Evolutionary conservation across 371 early-diverging fungal species (phyloP).

Genomic region (Hamiltosporidium magnivora): DNA sequence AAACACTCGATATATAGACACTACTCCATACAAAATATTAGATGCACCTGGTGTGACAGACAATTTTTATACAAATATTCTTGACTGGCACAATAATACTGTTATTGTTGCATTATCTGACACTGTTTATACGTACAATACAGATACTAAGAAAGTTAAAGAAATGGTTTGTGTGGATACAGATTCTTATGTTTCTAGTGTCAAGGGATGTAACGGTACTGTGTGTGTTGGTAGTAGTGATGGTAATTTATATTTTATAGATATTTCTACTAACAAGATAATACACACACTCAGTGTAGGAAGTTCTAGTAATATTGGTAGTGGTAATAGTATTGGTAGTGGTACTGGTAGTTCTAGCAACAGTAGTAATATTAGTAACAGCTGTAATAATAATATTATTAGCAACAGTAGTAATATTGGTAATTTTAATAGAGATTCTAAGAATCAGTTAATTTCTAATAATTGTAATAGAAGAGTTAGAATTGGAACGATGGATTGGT

Average conservation of each 20-base stretch:
- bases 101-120: slow-evolving; percentile 44
- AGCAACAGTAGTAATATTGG: slow-evolving; percentile 11
- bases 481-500: background rate
- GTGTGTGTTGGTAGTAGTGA: slow-evolving; percentile 37
- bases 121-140: slow-evolving; percentile 47
- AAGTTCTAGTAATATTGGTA: background rate
- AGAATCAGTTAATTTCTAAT: background rate
- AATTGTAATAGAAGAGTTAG: background rate
- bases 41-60: slow-evolving; percentile 57
- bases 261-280: background rate
- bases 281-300: background rate
- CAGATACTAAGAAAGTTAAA: slow-evolving; percentile 32
- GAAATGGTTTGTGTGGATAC: background rate
- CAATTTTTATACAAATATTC: slow-evolving; percentile 56
- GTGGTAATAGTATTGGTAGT: slow-evolving; percentile 1
- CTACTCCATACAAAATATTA: slow-evolving; percentile 48
- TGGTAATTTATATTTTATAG: slow-evolving; percentile 26
- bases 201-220: slow-evolving; percentile 7
- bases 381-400: background rate
- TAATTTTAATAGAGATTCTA: slow-evolving; percentile 23
- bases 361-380: background rate
- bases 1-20: slow-evolving; percentile 1
- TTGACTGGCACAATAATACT: slow-evolving; percentile 48
- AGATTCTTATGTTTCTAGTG: background rate
- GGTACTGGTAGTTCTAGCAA: background rate